A percentile compares a stretch with the other conserved stretches of the same genome.
These are phyloP conservation scores for Lanmaoa pseudosensibilis DNA, from an alignment of 768 basidiomycete genomes.

Conservation along the genomic window DNA sequence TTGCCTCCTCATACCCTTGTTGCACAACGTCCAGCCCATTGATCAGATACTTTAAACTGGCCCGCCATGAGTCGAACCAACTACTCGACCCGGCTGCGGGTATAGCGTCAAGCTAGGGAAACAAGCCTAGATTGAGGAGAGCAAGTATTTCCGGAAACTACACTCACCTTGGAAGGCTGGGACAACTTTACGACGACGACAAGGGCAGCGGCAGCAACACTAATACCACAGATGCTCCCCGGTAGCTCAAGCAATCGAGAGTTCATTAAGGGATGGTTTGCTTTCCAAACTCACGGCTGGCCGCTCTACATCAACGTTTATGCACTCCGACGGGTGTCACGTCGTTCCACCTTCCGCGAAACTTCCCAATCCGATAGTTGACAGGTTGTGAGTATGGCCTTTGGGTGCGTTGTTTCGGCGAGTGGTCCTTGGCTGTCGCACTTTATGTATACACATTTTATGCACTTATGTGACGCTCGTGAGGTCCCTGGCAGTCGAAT, in stretches of 20 bases:
- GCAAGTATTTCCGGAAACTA: background rate
- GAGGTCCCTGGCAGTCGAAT: background rate
- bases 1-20: slow-evolving; percentile 34
- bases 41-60: slow-evolving; percentile 13
- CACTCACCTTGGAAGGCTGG: slow-evolving; percentile 2
- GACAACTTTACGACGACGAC: background rate
- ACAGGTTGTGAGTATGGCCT: background rate
- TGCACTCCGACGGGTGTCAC: background rate
- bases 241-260: background rate
- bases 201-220: background rate
- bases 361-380: background rate
- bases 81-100: slow-evolving; percentile 30
- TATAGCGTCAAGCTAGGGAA: slow-evolving; percentile 24
- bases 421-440: background rate
- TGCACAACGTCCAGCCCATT: slow-evolving; percentile 26
- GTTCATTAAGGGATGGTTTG: background rate
- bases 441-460: background rate
- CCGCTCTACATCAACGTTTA: background rate
- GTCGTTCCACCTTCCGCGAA: background rate
- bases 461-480: background rate
- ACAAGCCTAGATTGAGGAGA: background rate
- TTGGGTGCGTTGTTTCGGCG: background rate
- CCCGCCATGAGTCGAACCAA: slow-evolving; percentile 30
- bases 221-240: background rate
- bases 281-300: background rate